Evolutionary conservation across 2,329 filamentous ascomycete genomes (phyloP).

Genomic region (Aspergillus intermedius): DNA sequence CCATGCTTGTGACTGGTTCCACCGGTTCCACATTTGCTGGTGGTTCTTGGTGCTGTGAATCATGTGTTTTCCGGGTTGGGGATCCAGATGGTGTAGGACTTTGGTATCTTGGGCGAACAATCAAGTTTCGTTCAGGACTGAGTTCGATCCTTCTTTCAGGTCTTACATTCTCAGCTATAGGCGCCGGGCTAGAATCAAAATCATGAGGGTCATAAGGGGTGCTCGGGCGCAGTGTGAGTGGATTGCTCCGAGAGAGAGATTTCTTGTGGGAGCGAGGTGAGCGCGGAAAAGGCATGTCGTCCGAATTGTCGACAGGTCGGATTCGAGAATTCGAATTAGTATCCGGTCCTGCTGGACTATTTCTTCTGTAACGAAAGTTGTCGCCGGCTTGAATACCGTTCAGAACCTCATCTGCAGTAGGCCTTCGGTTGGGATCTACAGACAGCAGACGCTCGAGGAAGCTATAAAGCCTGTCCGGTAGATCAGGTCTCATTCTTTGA

Average conservation of each 20-base stretch:
- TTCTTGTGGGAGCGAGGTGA: conserved; percentile 24
- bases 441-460: conserved; percentile 76
- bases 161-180: conserved; percentile 10
- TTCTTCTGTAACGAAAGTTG: conserved; percentile 34
- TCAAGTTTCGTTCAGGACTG: conserved; percentile 25
- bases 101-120: conserved; percentile 26
- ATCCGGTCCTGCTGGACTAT: conserved; percentile 26
- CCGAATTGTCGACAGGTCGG: conserved; percentile 33
- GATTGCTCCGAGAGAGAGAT: conserved; percentile 12
- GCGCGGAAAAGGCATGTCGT: conserved; percentile 18
- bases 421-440: conserved; percentile 67
- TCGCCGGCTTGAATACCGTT: conserved; percentile 65
- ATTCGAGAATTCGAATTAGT: conserved; percentile 30
- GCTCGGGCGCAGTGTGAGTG: conserved; percentile 18
- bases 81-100: conserved; percentile 20
- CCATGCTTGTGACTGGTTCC: not conserved
- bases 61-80: conserved; percentile 11
- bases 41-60: conserved; percentile 11
- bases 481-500: conserved; percentile 65
- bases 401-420: conserved; percentile 79
- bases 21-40: not conserved
- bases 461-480: conserved; percentile 79
- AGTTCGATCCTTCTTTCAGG: conserved; percentile 14
- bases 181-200: conserved; percentile 8
- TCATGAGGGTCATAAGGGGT: conserved; percentile 21